Evolutionary conservation across 83 land plant species (phyloP).

Genomic region (Thuja plicata): DNA sequence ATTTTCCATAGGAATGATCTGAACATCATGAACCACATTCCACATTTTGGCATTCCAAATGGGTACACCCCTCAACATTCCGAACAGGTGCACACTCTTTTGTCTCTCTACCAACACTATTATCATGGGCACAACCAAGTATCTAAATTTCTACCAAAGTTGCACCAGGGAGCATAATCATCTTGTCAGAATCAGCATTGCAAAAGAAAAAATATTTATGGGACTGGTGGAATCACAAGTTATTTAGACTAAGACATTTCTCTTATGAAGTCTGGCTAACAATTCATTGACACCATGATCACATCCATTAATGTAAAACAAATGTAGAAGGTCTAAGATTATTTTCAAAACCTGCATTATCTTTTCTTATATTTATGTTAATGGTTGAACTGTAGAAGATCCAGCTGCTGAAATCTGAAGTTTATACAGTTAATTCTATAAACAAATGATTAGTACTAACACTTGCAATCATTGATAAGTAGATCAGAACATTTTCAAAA

Average conservation of each 20-base stretch:
- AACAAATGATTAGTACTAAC: background rate
- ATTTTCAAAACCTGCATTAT: background rate
- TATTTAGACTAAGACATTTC: background rate
- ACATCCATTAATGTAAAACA: background rate
- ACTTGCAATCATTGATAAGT: background rate
- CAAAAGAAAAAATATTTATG: background rate
- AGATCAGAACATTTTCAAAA: background rate
- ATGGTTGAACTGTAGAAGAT: background rate
- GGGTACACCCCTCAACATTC: background rate
- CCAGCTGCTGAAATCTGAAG: background rate
- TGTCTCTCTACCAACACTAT: background rate
- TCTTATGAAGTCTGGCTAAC: background rate
- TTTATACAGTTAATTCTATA: background rate
- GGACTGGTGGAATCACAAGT: background rate
- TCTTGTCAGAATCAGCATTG: background rate
- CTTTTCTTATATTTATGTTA: background rate
- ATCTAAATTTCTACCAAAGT: background rate
- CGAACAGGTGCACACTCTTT: background rate
- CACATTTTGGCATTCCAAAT: background rate
- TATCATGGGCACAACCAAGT: background rate
- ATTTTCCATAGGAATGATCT: background rate
- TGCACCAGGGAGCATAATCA: background rate
- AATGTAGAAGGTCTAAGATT: background rate
- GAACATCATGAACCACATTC: background rate
- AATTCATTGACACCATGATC: background rate